Conservation (phyloP, 768 basidiomycete species). For the Agrocybe chaxingu region DNA sequence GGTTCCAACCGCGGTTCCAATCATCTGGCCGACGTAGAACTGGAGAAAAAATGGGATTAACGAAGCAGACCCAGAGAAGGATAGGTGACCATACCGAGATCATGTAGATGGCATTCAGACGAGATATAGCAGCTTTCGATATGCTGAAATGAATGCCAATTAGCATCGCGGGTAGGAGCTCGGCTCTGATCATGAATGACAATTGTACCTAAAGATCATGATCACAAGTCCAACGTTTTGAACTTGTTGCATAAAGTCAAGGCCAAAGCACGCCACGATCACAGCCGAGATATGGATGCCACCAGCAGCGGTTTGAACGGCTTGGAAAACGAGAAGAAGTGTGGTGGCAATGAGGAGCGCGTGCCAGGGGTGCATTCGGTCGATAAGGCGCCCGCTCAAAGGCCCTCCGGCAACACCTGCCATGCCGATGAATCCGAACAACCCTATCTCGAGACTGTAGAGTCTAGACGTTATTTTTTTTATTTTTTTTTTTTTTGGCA, state of each 20-base stretch:
- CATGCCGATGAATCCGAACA: conserved; percentile 61
- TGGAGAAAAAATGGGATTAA: conserved; percentile 6
- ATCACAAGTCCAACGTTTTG: conserved; percentile 56
- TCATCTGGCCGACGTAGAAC: conserved; percentile 70
- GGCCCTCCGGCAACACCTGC: conserved; percentile 59
- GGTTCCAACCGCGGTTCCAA: conserved; percentile 66
- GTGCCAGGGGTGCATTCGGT: conserved; percentile 62
- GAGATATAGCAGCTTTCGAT: conserved; percentile 41
- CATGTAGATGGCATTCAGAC: conserved; percentile 66
- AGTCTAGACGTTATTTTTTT: too few species aligned
- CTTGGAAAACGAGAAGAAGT: conserved; percentile 42
- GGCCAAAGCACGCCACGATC: conserved; percentile 54
- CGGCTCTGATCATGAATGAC: neutral
- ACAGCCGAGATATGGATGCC: conserved; percentile 59
- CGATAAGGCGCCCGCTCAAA: conserved; percentile 55
- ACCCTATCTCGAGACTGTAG: conserved; percentile 43
- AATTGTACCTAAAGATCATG: conserved; percentile 40
- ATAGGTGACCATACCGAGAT: conserved; percentile 40
- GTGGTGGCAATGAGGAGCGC: conserved; percentile 50
- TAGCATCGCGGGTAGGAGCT: conserved; percentile 1
- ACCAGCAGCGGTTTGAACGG: conserved; percentile 56
- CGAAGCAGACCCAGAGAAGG: neutral
- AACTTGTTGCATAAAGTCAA: conserved; percentile 60
- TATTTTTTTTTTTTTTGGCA: neutral
- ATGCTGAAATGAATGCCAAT: conserved; percentile 15